Evolutionary conservation across 805 yeast species (phyloP).

Genomic region (Metschnikowia aberdeeniae): DNA sequence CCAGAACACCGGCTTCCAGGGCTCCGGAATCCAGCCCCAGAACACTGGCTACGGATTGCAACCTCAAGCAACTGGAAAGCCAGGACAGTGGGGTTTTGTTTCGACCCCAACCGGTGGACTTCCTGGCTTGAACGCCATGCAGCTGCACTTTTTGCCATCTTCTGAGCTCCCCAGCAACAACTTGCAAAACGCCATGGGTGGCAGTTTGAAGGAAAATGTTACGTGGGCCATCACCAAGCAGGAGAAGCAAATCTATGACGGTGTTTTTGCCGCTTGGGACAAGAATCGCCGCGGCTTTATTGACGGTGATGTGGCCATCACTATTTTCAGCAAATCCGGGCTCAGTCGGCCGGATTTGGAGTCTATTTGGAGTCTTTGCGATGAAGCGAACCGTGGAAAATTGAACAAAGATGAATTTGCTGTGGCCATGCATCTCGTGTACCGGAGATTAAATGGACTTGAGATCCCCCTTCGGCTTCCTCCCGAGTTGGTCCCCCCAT

Average conservation of each 20-base stretch:
- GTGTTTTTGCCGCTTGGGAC: slow-evolving; percentile 88
- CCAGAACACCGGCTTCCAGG: slow-evolving; percentile 51
- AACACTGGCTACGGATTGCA: slow-evolving; percentile 25
- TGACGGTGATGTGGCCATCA: slow-evolving; percentile 78
- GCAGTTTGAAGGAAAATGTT: slow-evolving; percentile 47
- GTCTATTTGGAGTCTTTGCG: slow-evolving; percentile 86
- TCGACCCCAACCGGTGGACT: slow-evolving; percentile 65
- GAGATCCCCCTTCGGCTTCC: slow-evolving; percentile 82
- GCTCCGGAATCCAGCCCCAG: slow-evolving; percentile 25
- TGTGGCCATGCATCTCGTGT: slow-evolving; percentile 95
- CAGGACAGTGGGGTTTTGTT: slow-evolving; percentile 80
- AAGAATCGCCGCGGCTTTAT: slow-evolving; percentile 59
- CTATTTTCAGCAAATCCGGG: slow-evolving; percentile 88
- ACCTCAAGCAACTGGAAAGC: slow-evolving; percentile 59
- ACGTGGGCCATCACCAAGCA: slow-evolving; percentile 83
- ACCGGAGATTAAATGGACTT: slow-evolving; percentile 82
- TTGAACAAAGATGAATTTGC: slow-evolving; percentile 89
- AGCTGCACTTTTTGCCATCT: slow-evolving; percentile 61
- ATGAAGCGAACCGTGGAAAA: slow-evolving; percentile 75
- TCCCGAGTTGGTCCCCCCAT: slow-evolving; percentile 86
- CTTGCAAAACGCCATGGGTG: slow-evolving; percentile 42
- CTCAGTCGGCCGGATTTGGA: slow-evolving; percentile 81
- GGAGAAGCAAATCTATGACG: slow-evolving; percentile 82
- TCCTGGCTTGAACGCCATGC: slow-evolving; percentile 66
- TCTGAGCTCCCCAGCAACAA: slow-evolving; percentile 34